These are phyloP conservation scores for Pseudocercospora cruenta DNA, from an alignment of 2,329 filamentous ascomycete genomes.

Conservation along the genomic window DNA sequence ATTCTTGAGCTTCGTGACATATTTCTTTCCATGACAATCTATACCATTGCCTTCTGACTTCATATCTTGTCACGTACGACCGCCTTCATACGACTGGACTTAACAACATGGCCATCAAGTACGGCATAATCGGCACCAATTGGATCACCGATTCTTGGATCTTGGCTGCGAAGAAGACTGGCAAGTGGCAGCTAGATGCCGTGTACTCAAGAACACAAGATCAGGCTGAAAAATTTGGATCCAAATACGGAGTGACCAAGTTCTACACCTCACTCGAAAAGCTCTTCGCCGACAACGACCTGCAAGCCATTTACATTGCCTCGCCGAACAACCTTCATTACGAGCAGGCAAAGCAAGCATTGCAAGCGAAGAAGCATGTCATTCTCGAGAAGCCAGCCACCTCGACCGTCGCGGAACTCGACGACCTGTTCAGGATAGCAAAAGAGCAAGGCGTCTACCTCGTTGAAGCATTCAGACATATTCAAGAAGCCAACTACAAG, in stretches of 20 bases:
- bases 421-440: constrained; percentile 48
- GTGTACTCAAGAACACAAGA: constrained; percentile 53
- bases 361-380: constrained; percentile 52
- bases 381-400: constrained; percentile 56
- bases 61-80: background rate
- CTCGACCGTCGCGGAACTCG: constrained; percentile 47
- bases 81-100: background rate
- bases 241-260: constrained; percentile 44
- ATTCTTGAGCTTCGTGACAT: background rate
- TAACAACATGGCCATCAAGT: constrained; percentile 40
- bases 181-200: constrained; percentile 49
- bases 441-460: constrained; percentile 47
- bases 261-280: constrained; percentile 46
- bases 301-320: constrained; percentile 54
- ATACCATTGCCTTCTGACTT: background rate
- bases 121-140: constrained; percentile 52
- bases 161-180: constrained; percentile 47
- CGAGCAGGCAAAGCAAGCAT: constrained; percentile 48
- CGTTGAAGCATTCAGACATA: constrained; percentile 55
- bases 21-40: background rate
- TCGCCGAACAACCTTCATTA: constrained; percentile 55
- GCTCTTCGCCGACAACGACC: constrained; percentile 43
- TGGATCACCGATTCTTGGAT: constrained; percentile 57
- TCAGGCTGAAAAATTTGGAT: constrained; percentile 48
- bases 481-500: constrained; percentile 56